Base-by-base conservation (phyloP, 176 grass and related monocot genomes). In the Hyparrhenia diplandra region DNA sequence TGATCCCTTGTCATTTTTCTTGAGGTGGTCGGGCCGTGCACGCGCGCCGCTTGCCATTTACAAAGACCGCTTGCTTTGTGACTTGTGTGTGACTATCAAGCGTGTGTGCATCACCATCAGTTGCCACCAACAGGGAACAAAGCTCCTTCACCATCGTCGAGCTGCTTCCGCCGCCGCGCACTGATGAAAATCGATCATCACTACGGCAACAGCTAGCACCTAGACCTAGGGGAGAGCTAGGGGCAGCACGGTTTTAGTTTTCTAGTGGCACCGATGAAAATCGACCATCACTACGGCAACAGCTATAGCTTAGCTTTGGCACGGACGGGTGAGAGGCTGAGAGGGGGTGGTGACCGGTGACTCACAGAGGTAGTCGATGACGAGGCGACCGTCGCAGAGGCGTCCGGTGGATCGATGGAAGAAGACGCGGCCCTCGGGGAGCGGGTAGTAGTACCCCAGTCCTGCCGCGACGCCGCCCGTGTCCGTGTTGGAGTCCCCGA, bases 401-500 rank as follows among this genome's bases (percentile, higher is more conserved):
- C 94, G 84, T 6, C 91, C 91, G 21, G 87, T 90, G 79, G 87
- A 71, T 64, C 72, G 84, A 63, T 36, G 75, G 83, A 97, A 97
- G 84, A 90, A 89, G 32, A 59, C 4, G 61, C 91, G 89, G 46
- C 94, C 91, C 49, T 86, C 89, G 0, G 87, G 87, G 1, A 88
- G 77, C 37, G 85, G 85, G 27, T 83, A 71, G 58, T 84, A 75
- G 68, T 30, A 66, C 13, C 94, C 91, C 10, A 90, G 21, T 30
- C 67, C 91, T 0, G 91, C 89, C 36, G 88, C 73, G 23, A 71
- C 21, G 43, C 87, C 89, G 4, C 94, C 94, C n/a, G 94, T 97
- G 80, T 97, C 94, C 12, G 94, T 94, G 86, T 97, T 97, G 4
- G 94, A 97, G 85, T 97, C 94, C 0, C 94, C 94, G 52, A 97